A percentile compares a stretch with the other conserved stretches of the same genome.
These are phyloP conservation scores for Cavenderia fasciculata DNA, from an alignment of 78 protist species.

Conservation along the genomic window DNA sequence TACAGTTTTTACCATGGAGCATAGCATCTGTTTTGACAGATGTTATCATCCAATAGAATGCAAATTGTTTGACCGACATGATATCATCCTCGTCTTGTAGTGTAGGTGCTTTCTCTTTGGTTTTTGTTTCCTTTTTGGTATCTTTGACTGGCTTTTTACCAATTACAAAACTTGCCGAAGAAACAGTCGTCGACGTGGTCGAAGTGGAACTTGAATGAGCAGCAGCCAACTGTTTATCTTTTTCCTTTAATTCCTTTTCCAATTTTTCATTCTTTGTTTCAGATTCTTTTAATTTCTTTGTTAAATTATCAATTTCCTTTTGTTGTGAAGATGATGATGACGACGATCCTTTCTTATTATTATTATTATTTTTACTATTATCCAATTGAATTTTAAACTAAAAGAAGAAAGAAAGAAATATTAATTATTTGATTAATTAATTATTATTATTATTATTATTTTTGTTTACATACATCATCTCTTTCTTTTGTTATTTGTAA, in stretches of 20 bases:
- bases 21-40: conserved; percentile 49
- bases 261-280: background rate
- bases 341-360: background rate
- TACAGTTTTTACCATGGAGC: conserved; percentile 27
- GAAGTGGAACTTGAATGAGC: background rate
- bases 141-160: conserved; percentile 49
- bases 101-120: conserved; percentile 15
- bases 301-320: background rate
- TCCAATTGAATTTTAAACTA: conserved; percentile 9
- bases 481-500: background rate
- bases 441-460: too few relatives aligned
- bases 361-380: background rate
- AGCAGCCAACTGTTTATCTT: background rate
- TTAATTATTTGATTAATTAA: too few relatives aligned
- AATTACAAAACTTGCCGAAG: background rate
- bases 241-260: conserved; percentile 12
- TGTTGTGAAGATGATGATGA: background rate
- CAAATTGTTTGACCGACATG: conserved; percentile 43
- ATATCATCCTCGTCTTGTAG: conserved; percentile 61
- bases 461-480: background rate
- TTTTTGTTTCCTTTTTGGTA: background rate
- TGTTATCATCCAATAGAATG: conserved; percentile 61
- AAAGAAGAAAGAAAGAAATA: too few relatives aligned
- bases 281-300: background rate
- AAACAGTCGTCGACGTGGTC: background rate